Evolutionary conservation across 2,329 filamentous ascomycete genomes (phyloP), one percentile per base, ranked within the genome.

Genomic region (Fusarium globosum): DNA sequence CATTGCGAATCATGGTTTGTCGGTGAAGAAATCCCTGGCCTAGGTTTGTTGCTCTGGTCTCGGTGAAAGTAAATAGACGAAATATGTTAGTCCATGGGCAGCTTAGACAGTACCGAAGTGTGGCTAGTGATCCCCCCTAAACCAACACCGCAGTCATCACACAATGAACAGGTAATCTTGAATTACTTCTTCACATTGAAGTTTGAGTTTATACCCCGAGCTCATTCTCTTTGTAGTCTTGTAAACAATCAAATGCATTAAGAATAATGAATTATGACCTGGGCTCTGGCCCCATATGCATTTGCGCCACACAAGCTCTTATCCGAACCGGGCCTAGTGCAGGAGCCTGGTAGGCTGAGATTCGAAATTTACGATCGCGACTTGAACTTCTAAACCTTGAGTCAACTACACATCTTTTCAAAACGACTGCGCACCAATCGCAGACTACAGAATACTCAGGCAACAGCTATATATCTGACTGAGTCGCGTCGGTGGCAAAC

Each of bases 301-400:
- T 23, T n/a, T 48, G 13, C 66, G 74, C 72, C 76, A 78, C 72
- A 68, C 30, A 55, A 58, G 68, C 56, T 45, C 28, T 16, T 72
- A 61, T 43, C 71, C 53, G 36, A 49, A 52, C 28, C 36, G 1
- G 38, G 58, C 26, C 51, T 78, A 77, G 72, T 48, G 64, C 13
- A 18, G n/a, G 9, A 70, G 69, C 74, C 70, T 78, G 58, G 66
- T 59, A 74, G 67, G 76, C 74, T 75, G 73, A 71, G 73, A 78
- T 78, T 74, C 80, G 79, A 83, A 83, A 83, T 82, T 82, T 83
- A 79, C 78, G 75, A 76, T 77, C 71, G 76, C 78, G 76, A 77
- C 69, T 71, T 61, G 63, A 36, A 72, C 68, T 60, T 57, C 55
- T 49, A 66, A 69, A 66, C 57, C 61, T 49, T 70, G 57, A 63